Conservation (phyloP, 2,329 filamentous ascomycete genomes). For the Monilinia aucupariae region DNA sequence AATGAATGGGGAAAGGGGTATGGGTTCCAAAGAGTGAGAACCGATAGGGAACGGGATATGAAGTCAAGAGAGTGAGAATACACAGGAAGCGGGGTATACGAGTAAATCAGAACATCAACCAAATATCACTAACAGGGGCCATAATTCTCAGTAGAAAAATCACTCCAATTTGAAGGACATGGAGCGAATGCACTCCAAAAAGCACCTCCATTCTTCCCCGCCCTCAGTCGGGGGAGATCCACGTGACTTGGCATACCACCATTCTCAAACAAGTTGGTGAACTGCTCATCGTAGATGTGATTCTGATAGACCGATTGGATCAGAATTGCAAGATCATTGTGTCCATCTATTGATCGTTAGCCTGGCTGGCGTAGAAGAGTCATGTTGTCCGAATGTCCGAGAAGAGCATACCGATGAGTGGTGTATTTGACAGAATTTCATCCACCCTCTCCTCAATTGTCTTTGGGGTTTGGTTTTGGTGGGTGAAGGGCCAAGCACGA, state of each 20-base stretch:
- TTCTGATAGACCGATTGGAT: constrained; percentile 65
- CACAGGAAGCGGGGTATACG: not conserved
- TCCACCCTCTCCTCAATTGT: constrained; percentile 38
- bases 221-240: constrained; percentile 68
- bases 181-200: constrained; percentile 87
- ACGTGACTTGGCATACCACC: constrained; percentile 66
- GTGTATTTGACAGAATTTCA: constrained; percentile 42
- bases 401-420: constrained; percentile 41
- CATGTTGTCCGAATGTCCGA: not conserved
- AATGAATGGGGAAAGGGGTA: not conserved
- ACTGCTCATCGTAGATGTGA: constrained; percentile 68
- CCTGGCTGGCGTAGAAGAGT: not conserved
- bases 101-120: not conserved
- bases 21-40: not conserved
- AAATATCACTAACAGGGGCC: constrained; percentile 48
- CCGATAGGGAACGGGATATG: not conserved
- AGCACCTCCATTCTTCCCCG: constrained; percentile 72
- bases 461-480: constrained; percentile 20
- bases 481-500: constrained; percentile 13
- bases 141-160: constrained; percentile 71
- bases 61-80: too few relatives aligned
- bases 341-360: constrained; percentile 58
- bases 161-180: constrained; percentile 65
- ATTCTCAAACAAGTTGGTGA: constrained; percentile 67
- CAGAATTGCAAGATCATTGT: constrained; percentile 78